Conservation (phyloP, 108 stramenopile species). For the Cylindrotheca fusiformis region DNA sequence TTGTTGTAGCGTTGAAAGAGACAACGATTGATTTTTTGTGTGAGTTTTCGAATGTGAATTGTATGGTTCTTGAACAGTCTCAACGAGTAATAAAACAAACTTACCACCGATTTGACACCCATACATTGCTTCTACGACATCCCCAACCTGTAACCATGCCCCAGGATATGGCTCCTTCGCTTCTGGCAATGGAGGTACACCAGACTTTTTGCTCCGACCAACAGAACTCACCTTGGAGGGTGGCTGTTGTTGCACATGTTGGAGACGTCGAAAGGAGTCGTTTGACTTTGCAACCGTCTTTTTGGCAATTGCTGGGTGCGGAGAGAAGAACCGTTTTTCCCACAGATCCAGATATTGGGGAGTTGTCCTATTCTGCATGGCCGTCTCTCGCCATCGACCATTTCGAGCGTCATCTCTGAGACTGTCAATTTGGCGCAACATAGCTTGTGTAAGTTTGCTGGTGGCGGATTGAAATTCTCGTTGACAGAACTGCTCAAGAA, state of each 20-base stretch:
- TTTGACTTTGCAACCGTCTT: not conserved
- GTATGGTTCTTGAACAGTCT: too few relatives aligned
- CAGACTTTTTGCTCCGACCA: not conserved
- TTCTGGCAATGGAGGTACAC: constrained; percentile 4
- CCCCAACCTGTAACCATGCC: constrained; percentile 41
- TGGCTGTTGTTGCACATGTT: not conserved
- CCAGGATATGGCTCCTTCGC: constrained; percentile 25
- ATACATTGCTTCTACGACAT: constrained; percentile 40
- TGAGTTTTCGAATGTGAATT: not conserved
- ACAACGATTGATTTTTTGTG: not conserved
- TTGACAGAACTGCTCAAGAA: constrained; percentile 21
- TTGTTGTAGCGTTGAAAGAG: not conserved
- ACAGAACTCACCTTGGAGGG: not conserved
- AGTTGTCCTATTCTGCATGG: constrained; percentile 17
- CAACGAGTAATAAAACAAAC: too few relatives aligned
- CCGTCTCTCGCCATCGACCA: constrained; percentile 30
- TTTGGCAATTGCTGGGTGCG: not conserved
- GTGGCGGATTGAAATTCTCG: constrained; percentile 13
- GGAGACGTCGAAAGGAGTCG: not conserved
- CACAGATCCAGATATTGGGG: constrained; percentile 13
- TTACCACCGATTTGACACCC: constrained; percentile 37
- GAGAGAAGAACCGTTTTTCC: constrained; percentile 15
- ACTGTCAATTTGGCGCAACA: constrained; percentile 27
- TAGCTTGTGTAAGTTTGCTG: constrained; percentile 6
- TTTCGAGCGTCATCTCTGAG: constrained; percentile 25